Evolutionary conservation across 177 flowering plant genomes (phyloP).

Genomic region (Vitis hybrid): DNA sequence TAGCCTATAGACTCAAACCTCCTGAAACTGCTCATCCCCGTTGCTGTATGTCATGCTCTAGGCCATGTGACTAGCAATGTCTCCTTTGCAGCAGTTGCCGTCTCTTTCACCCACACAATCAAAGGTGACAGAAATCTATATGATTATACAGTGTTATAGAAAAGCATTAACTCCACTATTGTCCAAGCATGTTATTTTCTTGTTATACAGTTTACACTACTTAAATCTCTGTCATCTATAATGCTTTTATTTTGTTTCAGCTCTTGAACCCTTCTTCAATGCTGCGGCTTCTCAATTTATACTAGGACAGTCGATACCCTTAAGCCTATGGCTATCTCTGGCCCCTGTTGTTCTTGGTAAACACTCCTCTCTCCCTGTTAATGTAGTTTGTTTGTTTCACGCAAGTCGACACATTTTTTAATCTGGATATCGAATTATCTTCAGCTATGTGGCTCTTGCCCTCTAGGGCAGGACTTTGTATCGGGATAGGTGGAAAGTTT

Average conservation of each 20-base stretch:
- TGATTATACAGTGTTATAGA: too few species aligned
- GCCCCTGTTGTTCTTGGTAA: slow-evolving; percentile 86
- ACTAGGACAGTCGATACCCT: slow-evolving; percentile 74
- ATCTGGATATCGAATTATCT: not conserved
- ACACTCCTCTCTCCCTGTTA: not conserved
- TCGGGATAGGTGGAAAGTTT: too few species aligned
- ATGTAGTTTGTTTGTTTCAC: slow-evolving; percentile 4
- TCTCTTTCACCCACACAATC: slow-evolving; percentile 91
- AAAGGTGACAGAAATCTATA: slow-evolving; percentile 48
- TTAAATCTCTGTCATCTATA: not conserved
- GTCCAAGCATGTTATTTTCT: too few species aligned
- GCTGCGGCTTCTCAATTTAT: slow-evolving; percentile 94
- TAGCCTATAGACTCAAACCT: slow-evolving; percentile 84
- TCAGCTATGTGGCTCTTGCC: too few species aligned
- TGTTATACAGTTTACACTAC: too few species aligned
- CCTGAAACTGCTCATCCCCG: slow-evolving; percentile 80
- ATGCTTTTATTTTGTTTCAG: slow-evolving; percentile 25
- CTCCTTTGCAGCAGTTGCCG: slow-evolving; percentile 94
- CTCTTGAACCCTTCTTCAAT: slow-evolving; percentile 94
- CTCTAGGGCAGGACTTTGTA: too few species aligned
- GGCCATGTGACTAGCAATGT: slow-evolving; percentile 95
- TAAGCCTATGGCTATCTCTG: slow-evolving; percentile 79
- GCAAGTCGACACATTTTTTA: not conserved
- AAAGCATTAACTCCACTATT: too few species aligned
- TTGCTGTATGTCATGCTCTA: slow-evolving; percentile 81